These are phyloP conservation scores for Rhizopogon vesiculosus DNA, from an alignment of 768 basidiomycete genomes.

Conservation along the genomic window DNA sequence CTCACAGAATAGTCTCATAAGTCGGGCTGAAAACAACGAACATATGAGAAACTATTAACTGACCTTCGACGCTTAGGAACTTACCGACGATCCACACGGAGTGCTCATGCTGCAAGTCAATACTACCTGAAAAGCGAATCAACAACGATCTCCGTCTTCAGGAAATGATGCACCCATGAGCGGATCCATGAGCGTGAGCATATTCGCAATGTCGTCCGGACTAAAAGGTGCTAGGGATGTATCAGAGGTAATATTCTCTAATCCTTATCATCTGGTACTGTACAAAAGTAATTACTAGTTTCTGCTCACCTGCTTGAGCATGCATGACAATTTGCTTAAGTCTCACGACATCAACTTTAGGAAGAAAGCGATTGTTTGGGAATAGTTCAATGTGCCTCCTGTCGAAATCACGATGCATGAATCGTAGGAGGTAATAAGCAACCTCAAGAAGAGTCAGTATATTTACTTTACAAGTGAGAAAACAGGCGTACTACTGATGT, in stretches of 20 bases:
- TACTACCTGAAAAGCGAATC: neutral
- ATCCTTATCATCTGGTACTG: too few relatives aligned
- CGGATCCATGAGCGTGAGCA: constrained; percentile 24
- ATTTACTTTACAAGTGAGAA: neutral
- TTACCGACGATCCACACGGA: constrained; percentile 1
- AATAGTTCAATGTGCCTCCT: constrained; percentile 2
- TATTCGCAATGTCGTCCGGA: constrained; percentile 29
- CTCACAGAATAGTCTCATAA: constrained; percentile 40
- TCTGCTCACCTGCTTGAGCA: constrained; percentile 3
- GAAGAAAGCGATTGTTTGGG: constrained; percentile 16
- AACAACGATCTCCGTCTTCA: neutral
- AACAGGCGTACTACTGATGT: neutral
- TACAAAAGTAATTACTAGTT: neutral
- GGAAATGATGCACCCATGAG: constrained; percentile 29
- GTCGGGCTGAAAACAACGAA: constrained; percentile 23
- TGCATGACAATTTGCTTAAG: constrained; percentile 1
- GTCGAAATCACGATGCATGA: neutral
- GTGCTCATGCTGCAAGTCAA: neutral
- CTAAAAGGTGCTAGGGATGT: constrained; percentile 34
- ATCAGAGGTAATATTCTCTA: constrained; percentile 35
- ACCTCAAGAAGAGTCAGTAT: neutral
- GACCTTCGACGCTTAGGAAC: neutral
- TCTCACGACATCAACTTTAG: neutral
- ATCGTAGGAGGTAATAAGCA: too few relatives aligned
- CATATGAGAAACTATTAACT: neutral